Conservation (phyloP, 2,329 filamentous ascomycete genomes). For the Neocucurbitaria cava region DNA sequence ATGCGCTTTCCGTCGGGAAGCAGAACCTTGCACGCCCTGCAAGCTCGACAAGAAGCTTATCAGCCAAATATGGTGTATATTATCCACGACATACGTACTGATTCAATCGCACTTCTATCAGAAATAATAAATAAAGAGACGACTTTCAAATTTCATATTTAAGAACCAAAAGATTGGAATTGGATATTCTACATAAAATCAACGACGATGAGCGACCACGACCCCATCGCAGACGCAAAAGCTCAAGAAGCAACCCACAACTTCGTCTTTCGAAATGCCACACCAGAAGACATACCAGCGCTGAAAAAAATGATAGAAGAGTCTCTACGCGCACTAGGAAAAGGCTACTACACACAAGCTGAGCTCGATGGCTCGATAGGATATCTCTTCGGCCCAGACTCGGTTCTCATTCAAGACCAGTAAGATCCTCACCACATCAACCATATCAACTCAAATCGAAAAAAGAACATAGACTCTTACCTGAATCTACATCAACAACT, state of each 20-base stretch:
- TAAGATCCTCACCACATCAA: constrained; percentile 5
- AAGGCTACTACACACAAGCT: constrained; percentile 37
- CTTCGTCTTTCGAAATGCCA: constrained; percentile 39
- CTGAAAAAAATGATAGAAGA: constrained; percentile 38
- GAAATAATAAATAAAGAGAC: too few species aligned
- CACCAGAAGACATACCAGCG: constrained; percentile 37
- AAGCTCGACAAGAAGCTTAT: background rate
- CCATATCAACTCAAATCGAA: background rate
- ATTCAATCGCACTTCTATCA: background rate
- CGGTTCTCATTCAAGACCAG: constrained; percentile 41
- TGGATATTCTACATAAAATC: too few species aligned
- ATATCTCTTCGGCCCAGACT: constrained; percentile 46
- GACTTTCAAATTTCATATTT: too few species aligned
- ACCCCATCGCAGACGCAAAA: constrained; percentile 41
- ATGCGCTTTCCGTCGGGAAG: constrained; percentile 1
- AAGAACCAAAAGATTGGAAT: background rate
- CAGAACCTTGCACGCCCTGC: background rate
- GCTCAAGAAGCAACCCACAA: constrained; percentile 43
- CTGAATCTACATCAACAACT: too few species aligned
- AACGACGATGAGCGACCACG: constrained; percentile 24
- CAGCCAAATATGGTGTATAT: background rate
- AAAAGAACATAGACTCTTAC: too few species aligned
- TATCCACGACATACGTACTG: background rate
- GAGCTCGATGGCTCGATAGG: constrained; percentile 48
- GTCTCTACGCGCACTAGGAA: constrained; percentile 37